Base-by-base conservation (phyloP, 305 asterid genomes). In the Salvia sclarea region DNA sequence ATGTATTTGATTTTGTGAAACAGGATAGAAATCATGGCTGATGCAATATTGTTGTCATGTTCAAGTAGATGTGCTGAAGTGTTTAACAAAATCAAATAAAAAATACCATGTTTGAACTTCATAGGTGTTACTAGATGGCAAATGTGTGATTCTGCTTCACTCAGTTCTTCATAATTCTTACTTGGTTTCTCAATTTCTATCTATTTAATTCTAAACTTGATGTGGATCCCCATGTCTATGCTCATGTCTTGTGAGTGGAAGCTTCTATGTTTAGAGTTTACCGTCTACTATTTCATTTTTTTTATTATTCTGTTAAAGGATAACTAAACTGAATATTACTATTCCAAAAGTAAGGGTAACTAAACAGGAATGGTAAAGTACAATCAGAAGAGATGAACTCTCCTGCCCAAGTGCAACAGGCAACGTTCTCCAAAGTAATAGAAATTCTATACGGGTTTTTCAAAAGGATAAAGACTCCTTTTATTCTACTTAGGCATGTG, bases 131-230 rank as follows among this genome's bases (percentile, higher is more conserved):
- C 31, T 37, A 62, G 52, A 53, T 62, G 21, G 31, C 30, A 37
- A 45, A 24, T 33, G 18, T 56, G 37, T 56, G 50, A 31, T 45
- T 57, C 20, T 37, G n/a, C 38, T 72, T 57, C 72, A 72, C 17
- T 14, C 17, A 14, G 17, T 37, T 72, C 24, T 55, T 55, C 17
- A 37, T 71, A 22, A 22, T 52, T 52, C 64, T 18, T 20, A 2
- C 53, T 71, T 44, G 65, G 20, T 55, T 63, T 62, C 66, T 38
- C 14, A 31, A 31, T 61, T 63, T 31, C 41, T 31, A 9, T 71
- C 10, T 10, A 44, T 55, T 10, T 55, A 28, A 4, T 31, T 44
- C 52, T 55, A 44, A 43, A 53, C 24, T 50, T 40, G 40, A 38
- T 20, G 38, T 16, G 47, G 52, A 41, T 18, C 55, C 63, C 18